A percentile compares a stretch with the other conserved stretches of the same genome.
These are phyloP conservation scores for Moricandia moricandioides DNA, from an alignment of 345 rosid species.

Conservation along the genomic window DNA sequence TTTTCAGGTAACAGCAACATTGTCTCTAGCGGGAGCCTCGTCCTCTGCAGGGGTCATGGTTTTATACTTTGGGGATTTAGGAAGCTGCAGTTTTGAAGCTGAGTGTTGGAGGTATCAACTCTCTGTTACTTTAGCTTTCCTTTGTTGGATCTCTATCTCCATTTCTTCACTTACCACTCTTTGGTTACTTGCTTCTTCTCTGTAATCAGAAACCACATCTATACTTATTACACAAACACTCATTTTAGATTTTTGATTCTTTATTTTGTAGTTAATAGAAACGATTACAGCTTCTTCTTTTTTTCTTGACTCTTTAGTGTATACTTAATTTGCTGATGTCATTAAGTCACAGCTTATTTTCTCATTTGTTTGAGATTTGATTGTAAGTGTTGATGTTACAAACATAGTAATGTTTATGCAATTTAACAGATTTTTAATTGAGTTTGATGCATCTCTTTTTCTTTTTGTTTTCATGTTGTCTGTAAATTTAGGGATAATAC, in stretches of 20 bases:
- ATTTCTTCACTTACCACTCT: conserved; percentile 73
- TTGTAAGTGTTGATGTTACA: conserved; percentile 3
- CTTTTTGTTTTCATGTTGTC: neutral
- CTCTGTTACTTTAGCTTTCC: conserved; percentile 70
- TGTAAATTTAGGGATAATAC: neutral
- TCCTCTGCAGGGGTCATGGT: conserved; percentile 61
- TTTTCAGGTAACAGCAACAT: conserved; percentile 57
- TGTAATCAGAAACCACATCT: neutral
- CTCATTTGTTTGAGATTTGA: neutral
- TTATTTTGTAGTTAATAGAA: conserved; percentile 27
- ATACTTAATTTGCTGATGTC: neutral
- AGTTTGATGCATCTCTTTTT: neutral
- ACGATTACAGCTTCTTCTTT: conserved; percentile 4
- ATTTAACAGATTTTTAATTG: neutral
- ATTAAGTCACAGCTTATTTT: neutral
- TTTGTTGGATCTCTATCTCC: conserved; percentile 62
- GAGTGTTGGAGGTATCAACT: conserved; percentile 66
- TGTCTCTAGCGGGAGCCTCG: conserved; percentile 77
- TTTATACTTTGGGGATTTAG: conserved; percentile 56
- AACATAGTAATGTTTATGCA: neutral
- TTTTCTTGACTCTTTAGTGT: neutral
- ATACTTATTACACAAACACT: neutral
- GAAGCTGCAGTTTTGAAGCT: conserved; percentile 42
- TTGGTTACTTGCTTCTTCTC: conserved; percentile 59
- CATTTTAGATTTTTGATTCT: conserved; percentile 20